phyloP scores from a whole-genome alignment of 495 filamentous ascomycete genomes.

The Podospora sp. region DNA sequence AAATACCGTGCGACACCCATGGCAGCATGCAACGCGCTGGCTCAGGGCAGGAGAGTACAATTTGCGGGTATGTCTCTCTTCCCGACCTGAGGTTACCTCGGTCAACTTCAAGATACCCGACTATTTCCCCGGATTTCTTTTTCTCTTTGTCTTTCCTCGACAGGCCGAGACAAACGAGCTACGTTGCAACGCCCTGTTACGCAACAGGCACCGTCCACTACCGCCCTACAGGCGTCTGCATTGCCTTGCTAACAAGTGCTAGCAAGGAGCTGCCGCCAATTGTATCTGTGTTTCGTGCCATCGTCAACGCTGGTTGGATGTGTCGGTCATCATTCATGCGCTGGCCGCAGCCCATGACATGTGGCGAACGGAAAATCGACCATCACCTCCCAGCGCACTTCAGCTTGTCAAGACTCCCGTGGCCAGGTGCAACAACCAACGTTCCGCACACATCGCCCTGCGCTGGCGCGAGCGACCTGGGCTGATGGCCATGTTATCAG shows the following conservation, averaged over 20 bases:
- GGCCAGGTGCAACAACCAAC: too few species aligned
- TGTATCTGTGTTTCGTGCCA: not conserved
- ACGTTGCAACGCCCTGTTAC: not conserved
- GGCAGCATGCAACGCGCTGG: not conserved
- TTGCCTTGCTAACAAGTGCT: not conserved
- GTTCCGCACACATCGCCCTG: too few species aligned
- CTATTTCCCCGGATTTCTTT: not conserved
- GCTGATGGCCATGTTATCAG: not conserved
- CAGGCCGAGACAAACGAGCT: conserved; percentile 9
- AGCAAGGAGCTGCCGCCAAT: not conserved
- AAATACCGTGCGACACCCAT: not conserved
- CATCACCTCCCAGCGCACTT: not conserved
- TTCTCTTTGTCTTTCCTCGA: not conserved
- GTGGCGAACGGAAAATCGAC: conserved; percentile 6
- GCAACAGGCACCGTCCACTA: not conserved
- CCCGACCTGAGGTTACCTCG: not conserved
- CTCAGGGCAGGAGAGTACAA: not conserved
- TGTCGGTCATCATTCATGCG: conserved; percentile 12
- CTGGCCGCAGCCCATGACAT: not conserved
- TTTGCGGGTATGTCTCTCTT: not conserved
- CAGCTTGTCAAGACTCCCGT: not conserved
- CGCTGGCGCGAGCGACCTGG: not conserved
- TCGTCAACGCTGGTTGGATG: not conserved
- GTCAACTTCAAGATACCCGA: not conserved
- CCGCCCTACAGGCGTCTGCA: not conserved